Evolutionary conservation across 1,284 basidiomycete genomes (phyloP).

Genomic region (Ceratobasidium sp.): DNA sequence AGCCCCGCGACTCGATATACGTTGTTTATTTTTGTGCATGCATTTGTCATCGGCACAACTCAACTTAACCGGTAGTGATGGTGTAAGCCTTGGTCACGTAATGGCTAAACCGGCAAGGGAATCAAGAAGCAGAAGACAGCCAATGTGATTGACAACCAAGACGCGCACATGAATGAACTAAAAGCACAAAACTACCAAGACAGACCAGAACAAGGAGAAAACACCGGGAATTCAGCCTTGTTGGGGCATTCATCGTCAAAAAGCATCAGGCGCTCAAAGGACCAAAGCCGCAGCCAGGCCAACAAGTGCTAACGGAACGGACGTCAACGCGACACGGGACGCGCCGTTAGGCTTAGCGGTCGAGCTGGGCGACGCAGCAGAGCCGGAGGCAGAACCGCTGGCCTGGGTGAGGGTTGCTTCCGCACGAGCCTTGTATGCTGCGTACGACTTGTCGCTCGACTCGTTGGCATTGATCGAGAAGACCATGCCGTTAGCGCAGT

Average conservation of each 20-base stretch:
- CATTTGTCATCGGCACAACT: too few relatives aligned
- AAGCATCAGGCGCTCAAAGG: background rate
- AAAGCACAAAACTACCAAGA: constrained; percentile 3
- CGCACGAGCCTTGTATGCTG: constrained; percentile 52
- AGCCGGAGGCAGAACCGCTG: constrained; percentile 43
- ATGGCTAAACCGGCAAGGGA: background rate
- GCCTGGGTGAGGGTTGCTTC: constrained; percentile 48
- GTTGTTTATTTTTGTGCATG: background rate
- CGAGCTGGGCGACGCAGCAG: constrained; percentile 43
- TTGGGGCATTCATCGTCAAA: background rate
- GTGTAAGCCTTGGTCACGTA: too few relatives aligned
- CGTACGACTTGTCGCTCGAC: constrained; percentile 59
- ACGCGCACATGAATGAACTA: constrained; percentile 9
- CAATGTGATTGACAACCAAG: constrained; percentile 32
- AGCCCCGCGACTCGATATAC: too few relatives aligned
- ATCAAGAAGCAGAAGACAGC: constrained; percentile 16
- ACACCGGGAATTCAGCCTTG: constrained; percentile 29
- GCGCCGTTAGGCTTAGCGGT: constrained; percentile 42
- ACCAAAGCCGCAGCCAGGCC: constrained; percentile 3
- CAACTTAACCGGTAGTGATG: too few relatives aligned
- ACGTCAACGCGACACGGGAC: constrained; percentile 21
- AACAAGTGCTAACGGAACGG: constrained; percentile 2
- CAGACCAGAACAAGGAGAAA: constrained; percentile 5
- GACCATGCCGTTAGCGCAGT: constrained; percentile 49
- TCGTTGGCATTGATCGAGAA: constrained; percentile 64